Percentiles rank a stretch among this genome's conserved stretches.
Conservation (phyloP, 371 early-diverging fungal species). For the Mucor velutinosus region DNA sequence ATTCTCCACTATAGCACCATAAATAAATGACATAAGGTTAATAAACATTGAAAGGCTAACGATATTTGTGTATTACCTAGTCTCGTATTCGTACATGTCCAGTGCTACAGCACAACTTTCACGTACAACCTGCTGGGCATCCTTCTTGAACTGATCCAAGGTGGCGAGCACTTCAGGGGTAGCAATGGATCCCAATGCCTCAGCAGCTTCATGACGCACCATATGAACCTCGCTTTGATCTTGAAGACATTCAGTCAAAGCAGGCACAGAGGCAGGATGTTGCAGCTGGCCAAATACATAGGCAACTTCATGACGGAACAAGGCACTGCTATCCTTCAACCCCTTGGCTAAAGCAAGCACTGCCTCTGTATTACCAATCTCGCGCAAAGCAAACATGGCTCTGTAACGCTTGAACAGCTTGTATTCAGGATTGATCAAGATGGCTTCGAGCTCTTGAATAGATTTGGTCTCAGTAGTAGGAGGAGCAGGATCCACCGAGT, state of each 20-base stretch:
- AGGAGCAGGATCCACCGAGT: constrained; percentile 94
- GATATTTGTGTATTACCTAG: constrained; percentile 41
- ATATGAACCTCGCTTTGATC: constrained; percentile 87
- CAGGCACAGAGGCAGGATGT: constrained; percentile 85
- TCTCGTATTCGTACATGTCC: constrained; percentile 96
- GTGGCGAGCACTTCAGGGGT: constrained; percentile 83
- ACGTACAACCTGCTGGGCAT: constrained; percentile 87
- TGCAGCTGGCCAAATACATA: constrained; percentile 99
- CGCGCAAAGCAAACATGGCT: constrained; percentile 98
- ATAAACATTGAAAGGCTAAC: not conserved
- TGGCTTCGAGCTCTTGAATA: constrained; percentile 63
- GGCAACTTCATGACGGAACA: constrained; percentile 87
- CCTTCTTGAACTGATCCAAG: constrained; percentile 73
- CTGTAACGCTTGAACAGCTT: constrained; percentile 93
- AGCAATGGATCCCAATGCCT: constrained; percentile 99
- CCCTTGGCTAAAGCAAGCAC: constrained; percentile 89
- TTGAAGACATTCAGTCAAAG: constrained; percentile 74
- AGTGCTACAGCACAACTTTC: constrained; percentile 97
- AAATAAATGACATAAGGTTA: not conserved
- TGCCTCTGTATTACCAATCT: constrained; percentile 83
- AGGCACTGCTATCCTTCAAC: constrained; percentile 69
- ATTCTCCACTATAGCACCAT: constrained; percentile 40
- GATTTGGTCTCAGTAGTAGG: constrained; percentile 60
- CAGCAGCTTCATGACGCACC: constrained; percentile 99
- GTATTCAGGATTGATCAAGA: constrained; percentile 70